Percentiles rank a stretch among this genome's conserved stretches.
Evolutionary conservation across 2,329 filamentous ascomycete species (phyloP).

Genomic region (Aspergillus arachidicola): DNA sequence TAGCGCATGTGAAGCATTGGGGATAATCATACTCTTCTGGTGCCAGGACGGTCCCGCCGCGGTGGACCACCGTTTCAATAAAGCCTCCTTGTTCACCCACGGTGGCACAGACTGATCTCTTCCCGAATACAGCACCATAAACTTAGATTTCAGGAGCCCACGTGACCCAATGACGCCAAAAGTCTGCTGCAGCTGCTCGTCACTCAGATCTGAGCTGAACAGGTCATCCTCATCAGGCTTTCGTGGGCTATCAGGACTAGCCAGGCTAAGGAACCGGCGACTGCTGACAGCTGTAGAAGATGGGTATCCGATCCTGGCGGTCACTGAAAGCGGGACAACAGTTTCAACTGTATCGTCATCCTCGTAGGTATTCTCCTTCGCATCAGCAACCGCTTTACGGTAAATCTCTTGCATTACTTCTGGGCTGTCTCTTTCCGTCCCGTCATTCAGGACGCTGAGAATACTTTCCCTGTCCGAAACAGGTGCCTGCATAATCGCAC

Average conservation of each 20-base stretch:
- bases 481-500: constrained; percentile 10
- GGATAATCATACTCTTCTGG: constrained; percentile 48
- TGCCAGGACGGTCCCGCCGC: constrained; percentile 46
- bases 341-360: constrained; percentile 1
- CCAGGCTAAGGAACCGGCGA: constrained; percentile 59
- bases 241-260: constrained; percentile 52
- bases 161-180: constrained; percentile 58
- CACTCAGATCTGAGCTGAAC: constrained; percentile 73
- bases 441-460: not conserved
- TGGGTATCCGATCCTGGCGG: constrained; percentile 19
- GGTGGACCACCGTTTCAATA: constrained; percentile 45
- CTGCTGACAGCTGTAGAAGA: constrained; percentile 53
- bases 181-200: constrained; percentile 59
- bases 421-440: constrained; percentile 8
- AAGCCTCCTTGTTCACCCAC: constrained; percentile 46
- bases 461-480: constrained; percentile 8
- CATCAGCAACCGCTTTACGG: not conserved
- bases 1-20: constrained; percentile 39
- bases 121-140: constrained; percentile 49
- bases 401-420: constrained; percentile 5
- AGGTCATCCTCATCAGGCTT: constrained; percentile 76
- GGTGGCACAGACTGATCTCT: constrained; percentile 48
- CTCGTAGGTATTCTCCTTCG: constrained; percentile 4
- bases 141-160: constrained; percentile 37
- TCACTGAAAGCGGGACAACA: constrained; percentile 4